These are phyloP conservation scores for Limtongia smithiae DNA, from an alignment of 805 yeast species.

Conservation along the genomic window DNA sequence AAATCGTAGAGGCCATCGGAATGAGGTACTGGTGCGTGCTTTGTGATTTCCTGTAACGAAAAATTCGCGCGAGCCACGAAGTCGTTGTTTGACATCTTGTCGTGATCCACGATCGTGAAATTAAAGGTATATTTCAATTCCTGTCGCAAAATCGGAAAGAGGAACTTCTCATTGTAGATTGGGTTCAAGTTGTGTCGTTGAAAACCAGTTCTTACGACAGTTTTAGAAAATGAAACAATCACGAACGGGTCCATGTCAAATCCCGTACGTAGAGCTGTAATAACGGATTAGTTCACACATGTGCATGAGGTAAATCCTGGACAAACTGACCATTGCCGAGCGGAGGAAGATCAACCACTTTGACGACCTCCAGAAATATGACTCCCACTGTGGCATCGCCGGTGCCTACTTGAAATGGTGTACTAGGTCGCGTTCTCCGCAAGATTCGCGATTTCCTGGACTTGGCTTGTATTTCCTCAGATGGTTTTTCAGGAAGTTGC, in stretches of 20 bases:
- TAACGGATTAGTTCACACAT: too few species aligned
- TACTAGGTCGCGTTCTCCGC: constrained; percentile 1
- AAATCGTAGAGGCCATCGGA: constrained; percentile 37
- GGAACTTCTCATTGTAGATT: constrained; percentile 70
- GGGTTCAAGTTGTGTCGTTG: constrained; percentile 80
- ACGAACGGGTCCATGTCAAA: constrained; percentile 98
- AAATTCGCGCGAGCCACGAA: constrained; percentile 66
- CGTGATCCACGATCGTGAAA: constrained; percentile 79
- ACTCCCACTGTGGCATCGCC: constrained; percentile 52
- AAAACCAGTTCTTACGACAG: constrained; percentile 82
- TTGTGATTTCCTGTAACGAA: constrained; percentile 50
- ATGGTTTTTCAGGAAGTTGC: not conserved
- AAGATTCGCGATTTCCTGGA: constrained; percentile 1
- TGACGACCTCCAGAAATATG: constrained; percentile 67
- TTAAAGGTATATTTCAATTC: constrained; percentile 65
- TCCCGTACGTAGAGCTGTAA: constrained; percentile 64
- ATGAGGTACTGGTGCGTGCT: constrained; percentile 37
- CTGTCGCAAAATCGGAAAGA: constrained; percentile 67
- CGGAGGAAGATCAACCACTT: constrained; percentile 77
- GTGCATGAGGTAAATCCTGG: too few species aligned
- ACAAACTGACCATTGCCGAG: constrained; percentile 46
- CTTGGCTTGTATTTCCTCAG: not conserved
- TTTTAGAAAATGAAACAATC: constrained; percentile 82
- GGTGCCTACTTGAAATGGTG: constrained; percentile 16
- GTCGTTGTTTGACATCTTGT: constrained; percentile 77